These are phyloP conservation scores for Coprinopsis sp. DNA, from an alignment of 768 basidiomycete species.

Conservation along the genomic window DNA sequence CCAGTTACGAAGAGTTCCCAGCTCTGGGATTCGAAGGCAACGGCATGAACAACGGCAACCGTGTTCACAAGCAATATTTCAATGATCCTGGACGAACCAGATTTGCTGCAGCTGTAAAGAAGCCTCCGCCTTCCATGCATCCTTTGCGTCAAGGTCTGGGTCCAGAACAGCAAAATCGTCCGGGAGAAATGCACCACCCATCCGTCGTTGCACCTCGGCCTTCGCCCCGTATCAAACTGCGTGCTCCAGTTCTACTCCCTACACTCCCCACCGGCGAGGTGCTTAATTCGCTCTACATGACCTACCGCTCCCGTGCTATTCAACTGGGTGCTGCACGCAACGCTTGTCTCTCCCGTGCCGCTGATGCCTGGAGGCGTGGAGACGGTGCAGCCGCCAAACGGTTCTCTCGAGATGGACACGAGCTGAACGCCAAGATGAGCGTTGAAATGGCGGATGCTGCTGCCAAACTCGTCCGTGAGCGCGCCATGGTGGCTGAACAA, in stretches of 20 bases:
- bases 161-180: background rate
- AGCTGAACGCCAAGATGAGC: constrained; percentile 88
- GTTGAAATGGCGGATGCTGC: constrained; percentile 84
- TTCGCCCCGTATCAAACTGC: constrained; percentile 82
- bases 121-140: constrained; percentile 38
- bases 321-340: constrained; percentile 93
- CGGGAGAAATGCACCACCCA: constrained; percentile 46
- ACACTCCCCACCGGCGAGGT: constrained; percentile 84
- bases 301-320: constrained; percentile 81
- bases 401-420: constrained; percentile 91
- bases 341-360: constrained; percentile 89
- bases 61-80: constrained; percentile 22
- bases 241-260: constrained; percentile 78
- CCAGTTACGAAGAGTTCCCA: constrained; percentile 68
- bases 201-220: constrained; percentile 75
- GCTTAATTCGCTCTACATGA: constrained; percentile 79
- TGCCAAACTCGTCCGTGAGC: constrained; percentile 76
- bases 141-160: no score
- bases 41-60: constrained; percentile 30
- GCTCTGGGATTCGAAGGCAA: constrained; percentile 48
- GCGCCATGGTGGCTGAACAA: constrained; percentile 69
- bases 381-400: constrained; percentile 95
- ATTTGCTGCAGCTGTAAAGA: constrained; percentile 90
- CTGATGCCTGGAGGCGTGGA: constrained; percentile 92
- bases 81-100: constrained; percentile 86